Conservation (phyloP, 305 asterid genomes). For the Fraxinus albicans region DNA sequence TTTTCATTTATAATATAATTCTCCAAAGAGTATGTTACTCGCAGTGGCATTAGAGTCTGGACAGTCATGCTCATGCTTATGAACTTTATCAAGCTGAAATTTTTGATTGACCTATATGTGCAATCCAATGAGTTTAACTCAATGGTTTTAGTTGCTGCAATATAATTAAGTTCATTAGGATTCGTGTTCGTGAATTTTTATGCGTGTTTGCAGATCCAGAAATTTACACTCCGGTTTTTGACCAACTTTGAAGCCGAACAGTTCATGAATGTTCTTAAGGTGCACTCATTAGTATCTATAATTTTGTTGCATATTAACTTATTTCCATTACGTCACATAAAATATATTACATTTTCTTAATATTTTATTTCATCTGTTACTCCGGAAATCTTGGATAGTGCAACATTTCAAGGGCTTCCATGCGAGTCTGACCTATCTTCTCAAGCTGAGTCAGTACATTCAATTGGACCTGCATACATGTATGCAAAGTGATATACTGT, state of each 20-base stretch:
- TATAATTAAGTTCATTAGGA: not conserved
- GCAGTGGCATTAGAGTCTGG: not conserved
- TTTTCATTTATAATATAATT: not conserved
- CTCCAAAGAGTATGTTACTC: slow-evolving; percentile 4
- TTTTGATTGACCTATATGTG: slow-evolving; percentile 9
- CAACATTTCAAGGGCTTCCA: slow-evolving; percentile 34
- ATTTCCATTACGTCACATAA: slow-evolving; percentile 14
- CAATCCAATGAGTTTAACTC: not conserved
- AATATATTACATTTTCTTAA: not conserved
- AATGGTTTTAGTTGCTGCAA: not conserved
- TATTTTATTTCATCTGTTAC: not conserved
- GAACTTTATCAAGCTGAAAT: slow-evolving; percentile 6
- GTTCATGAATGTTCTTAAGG: slow-evolving; percentile 69
- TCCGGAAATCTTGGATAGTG: slow-evolving; percentile 52
- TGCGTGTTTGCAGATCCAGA: slow-evolving; percentile 59
- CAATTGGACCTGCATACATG: slow-evolving; percentile 44
- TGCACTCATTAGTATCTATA: slow-evolving; percentile 25
- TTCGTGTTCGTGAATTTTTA: not conserved
- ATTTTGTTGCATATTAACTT: not conserved
- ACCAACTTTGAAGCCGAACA: slow-evolving; percentile 47
- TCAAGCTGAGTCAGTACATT: slow-evolving; percentile 61
- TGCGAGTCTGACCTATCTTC: slow-evolving; percentile 50
- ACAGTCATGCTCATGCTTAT: not conserved
- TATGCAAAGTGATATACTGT: slow-evolving; percentile 17
- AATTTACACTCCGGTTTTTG: slow-evolving; percentile 63